Evolutionary conservation across 2,329 filamentous ascomycete genomes (phyloP), one percentile per base, ranked within the genome.

Genomic region (Cercospora canescens): DNA sequence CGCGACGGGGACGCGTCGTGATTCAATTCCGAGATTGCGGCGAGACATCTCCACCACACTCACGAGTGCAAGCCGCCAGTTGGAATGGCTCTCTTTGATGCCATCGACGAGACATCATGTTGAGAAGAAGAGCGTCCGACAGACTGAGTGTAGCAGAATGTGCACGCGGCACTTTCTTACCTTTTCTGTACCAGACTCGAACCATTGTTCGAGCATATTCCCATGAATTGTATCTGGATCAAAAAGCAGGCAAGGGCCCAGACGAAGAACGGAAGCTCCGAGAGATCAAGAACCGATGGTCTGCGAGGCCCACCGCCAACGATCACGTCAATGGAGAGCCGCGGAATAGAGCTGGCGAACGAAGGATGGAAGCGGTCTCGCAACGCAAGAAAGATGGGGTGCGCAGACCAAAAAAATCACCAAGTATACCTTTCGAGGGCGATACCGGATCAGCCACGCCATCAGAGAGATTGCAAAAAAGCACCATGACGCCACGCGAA

Each of bases 151-250:
- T 63, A 37, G 54, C 54, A 52, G 14, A 37, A 4, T 52, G 24
- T 48, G 59, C 48, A 30, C 58, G 55, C 41, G 34, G 26, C 32
- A 56, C 45, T 11, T 54, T 70, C 4, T 64, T 75, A 16, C 71
- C 75, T 8, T 76, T 76, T 60, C 72, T 76, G n/a, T 76, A 75
- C 66, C 57, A 67, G 30, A 77, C 75, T 4, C 55, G 18, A 35
- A 76, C 74, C n/a, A 74, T 77, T 45, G 64, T 58, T 54, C 64
- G 69, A 45, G 16, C 39, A 35, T 66, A 68, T 54, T 50, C 66
- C 56, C 21, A 52, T 24, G n/a, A 60, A 8, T 12, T 60, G 11
- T 35, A 63, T 30, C 41, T 58, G 30, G 28, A 52, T 9, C n/a
- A 54, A 24, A 58, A 63, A 35, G 39, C 62, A 14, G 55, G 62